These are phyloP conservation scores for Oryza glumipatula DNA, from an alignment of 176 grass and related monocot genomes.

Conservation along the genomic window DNA sequence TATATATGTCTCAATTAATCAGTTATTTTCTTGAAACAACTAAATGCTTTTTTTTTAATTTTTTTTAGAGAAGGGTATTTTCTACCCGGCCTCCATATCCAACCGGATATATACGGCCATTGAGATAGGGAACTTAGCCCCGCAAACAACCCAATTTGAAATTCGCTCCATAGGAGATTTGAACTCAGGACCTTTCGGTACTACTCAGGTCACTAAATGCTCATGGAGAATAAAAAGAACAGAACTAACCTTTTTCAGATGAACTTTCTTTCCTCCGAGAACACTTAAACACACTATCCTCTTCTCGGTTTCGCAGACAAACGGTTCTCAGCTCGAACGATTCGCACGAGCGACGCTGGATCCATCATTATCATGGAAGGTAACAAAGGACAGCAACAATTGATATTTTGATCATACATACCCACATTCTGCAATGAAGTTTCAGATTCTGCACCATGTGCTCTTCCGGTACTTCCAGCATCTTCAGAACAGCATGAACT, in stretches of 20 bases:
- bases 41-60: neutral
- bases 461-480: slow-evolving; percentile 9
- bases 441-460: slow-evolving; percentile 37
- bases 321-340: slow-evolving; percentile 65
- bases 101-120: too few species aligned
- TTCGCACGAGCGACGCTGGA: slow-evolving; percentile 55
- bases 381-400: slow-evolving; percentile 25
- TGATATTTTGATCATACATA: neutral
- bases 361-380: slow-evolving; percentile 86
- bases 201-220: neutral
- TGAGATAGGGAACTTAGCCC: too few species aligned
- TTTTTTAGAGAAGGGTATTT: too few species aligned
- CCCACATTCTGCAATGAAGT: slow-evolving; percentile 22
- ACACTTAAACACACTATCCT: neutral
- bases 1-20: neutral
- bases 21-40: neutral
- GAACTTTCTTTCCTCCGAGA: slow-evolving; percentile 24
- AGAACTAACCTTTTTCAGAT: neutral
- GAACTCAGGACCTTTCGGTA: too few species aligned
- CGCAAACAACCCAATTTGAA: too few species aligned
- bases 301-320: slow-evolving; percentile 50
- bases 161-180: too few species aligned
- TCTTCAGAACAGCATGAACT: slow-evolving; percentile 2
- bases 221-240: neutral
- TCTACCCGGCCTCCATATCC: too few species aligned